Percentiles rank a stretch among this genome's conserved stretches.
These are phyloP conservation scores for Curvularia sp. DNA, from an alignment of 2,329 filamentous ascomycete genomes.

Conservation along the genomic window DNA sequence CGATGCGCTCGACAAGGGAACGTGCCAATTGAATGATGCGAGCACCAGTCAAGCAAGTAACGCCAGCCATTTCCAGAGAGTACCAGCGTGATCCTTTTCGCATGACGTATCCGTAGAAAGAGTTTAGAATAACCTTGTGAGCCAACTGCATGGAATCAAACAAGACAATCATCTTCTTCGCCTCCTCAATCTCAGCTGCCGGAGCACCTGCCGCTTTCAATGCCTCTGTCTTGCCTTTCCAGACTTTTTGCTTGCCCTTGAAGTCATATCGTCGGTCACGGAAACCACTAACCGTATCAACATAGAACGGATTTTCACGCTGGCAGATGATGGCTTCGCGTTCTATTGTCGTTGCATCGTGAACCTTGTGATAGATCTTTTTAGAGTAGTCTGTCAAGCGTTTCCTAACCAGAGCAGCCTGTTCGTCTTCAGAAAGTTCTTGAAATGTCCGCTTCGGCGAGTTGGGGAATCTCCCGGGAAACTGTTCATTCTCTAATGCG, in stretches of 20 bases:
- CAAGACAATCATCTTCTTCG: conserved; percentile 98
- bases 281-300: conserved; percentile 94
- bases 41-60: conserved; percentile 95
- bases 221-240: conserved; percentile 94
- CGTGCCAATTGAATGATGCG: conserved; percentile 97
- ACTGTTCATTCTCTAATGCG: conserved; percentile 88
- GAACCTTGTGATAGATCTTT: conserved; percentile 99
- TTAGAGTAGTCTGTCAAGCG: conserved; percentile 92
- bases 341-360: conserved; percentile 89
- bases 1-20: conserved; percentile 90
- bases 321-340: conserved; percentile 98
- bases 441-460: conserved; percentile 77
- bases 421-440: conserved; percentile 82
- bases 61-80: conserved; percentile 98
- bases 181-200: conserved; percentile 80
- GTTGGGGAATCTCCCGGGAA: conserved; percentile 79
- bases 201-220: conserved; percentile 83
- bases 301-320: conserved; percentile 97
- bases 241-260: conserved; percentile 96
- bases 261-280: conserved; percentile 97
- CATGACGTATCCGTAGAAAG: conserved; percentile 99
- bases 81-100: conserved; percentile 99
- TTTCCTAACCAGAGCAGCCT: conserved; percentile 80
- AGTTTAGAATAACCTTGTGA: conserved; percentile 99
- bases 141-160: conserved; percentile 96